Percentiles rank a stretch among this genome's conserved stretches.
Conservation (phyloP, 148 eudicot genomes). For the Chenopodium quinoa region DNA sequence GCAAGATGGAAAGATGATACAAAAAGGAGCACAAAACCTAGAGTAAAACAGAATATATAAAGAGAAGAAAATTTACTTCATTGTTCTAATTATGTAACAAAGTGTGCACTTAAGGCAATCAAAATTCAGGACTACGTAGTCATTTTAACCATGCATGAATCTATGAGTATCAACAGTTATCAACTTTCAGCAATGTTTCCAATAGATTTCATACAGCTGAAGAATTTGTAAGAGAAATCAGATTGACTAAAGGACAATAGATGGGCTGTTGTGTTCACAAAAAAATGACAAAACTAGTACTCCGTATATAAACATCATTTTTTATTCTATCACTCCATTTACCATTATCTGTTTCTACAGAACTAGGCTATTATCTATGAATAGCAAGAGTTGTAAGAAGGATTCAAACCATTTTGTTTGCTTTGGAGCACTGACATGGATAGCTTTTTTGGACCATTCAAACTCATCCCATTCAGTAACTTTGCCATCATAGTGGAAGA, state of each 20-base stretch:
- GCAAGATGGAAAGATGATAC: not conserved
- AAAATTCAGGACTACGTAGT: not conserved
- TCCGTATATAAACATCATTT: not conserved
- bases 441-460: slow-evolving; percentile 84
- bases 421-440: slow-evolving; percentile 71
- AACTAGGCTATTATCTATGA: not conserved
- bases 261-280: not conserved
- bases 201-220: not conserved
- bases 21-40: not conserved
- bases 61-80: not conserved
- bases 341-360: not conserved
- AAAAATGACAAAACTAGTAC: not conserved
- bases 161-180: not conserved
- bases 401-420: slow-evolving; percentile 66
- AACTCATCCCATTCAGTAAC: slow-evolving; percentile 88
- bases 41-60: not conserved
- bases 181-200: not conserved
- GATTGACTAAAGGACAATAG: not conserved
- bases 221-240: not conserved
- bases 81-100: not conserved
- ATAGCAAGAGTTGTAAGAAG: slow-evolving; percentile 3
- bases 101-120: not conserved
- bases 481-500: slow-evolving; percentile 88
- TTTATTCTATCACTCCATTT: not conserved
- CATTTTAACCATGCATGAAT: not conserved